Evolutionary conservation across 2,329 filamentous ascomycete genomes (phyloP), one percentile per base, ranked within the genome.

Genomic region (Aspergillus ruber): DNA sequence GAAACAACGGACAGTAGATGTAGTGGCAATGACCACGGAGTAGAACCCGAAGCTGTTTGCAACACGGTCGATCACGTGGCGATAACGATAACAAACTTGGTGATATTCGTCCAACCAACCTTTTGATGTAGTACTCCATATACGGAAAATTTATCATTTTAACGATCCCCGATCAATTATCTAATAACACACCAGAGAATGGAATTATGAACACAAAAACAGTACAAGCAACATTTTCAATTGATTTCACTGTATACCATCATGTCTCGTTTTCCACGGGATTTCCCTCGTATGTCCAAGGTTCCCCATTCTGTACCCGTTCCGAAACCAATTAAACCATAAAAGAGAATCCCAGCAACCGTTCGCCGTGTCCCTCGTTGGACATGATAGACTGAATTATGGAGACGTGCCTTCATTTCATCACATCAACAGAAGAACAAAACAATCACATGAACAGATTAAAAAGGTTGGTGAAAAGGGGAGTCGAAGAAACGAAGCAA

Each of bases 321-420:
- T 12, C 13, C 17, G 33, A 15, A 36, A 15, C 13, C 17, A n/a
- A 10, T 36, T 17, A 17, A 27, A 42, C 12, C 23, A 42, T 25
- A 21, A 20, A 42, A 25, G 25, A 47, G 50, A 53, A 54, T 49
- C 48, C 50, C 50, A 51, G 49, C 47, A 52, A 46, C 48, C 48
- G 35, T 44, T 59, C 57, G 57, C 57, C 56, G 54, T 45, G 46
- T 52, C 50, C 53, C 44, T 47, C 49, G 56, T 52, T 50, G 53
- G 50, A 57, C 53, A 60, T 43, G 48, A 55, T 53, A 48, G 48
- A 53, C 46, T 21, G 21, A 55, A 48, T 20, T 52, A 56, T 53
- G 47, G 48, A 54, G 55, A 51, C 55, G 45, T 54, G 46, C 52
- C 52, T 51, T 57, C 56, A 50, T 55, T 53, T 55, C 57, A 49